These are phyloP conservation scores for Leccinum barrowsii DNA, from an alignment of 768 basidiomycete genomes.

Conservation along the genomic window DNA sequence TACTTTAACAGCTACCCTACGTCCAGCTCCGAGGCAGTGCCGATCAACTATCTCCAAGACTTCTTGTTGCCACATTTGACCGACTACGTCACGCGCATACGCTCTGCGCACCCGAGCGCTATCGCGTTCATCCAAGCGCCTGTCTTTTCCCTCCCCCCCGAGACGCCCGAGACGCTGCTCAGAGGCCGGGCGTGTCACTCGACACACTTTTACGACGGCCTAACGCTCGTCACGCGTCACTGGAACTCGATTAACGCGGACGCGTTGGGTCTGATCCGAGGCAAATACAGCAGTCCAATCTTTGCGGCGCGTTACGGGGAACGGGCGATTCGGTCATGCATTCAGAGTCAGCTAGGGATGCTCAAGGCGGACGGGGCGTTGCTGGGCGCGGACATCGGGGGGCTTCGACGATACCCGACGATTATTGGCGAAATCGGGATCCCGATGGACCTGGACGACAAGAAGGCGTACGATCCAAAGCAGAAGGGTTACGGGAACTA, in stretches of 20 bases:
- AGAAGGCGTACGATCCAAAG: conserved; percentile 66
- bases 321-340: conserved; percentile 68
- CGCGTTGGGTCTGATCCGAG: conserved; percentile 86
- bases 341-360: conserved; percentile 80
- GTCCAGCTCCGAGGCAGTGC: conserved; percentile 18
- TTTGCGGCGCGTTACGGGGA: conserved; percentile 84
- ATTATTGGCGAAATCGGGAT: conserved; percentile 95
- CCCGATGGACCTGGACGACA: conserved; percentile 91
- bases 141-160: conserved; percentile 80
- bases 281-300: conserved; percentile 65
- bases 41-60: conserved; percentile 68
- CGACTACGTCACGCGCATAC: conserved; percentile 53
- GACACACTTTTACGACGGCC: conserved; percentile 91
- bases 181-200: conserved; percentile 71
- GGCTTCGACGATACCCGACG: conserved; percentile 59
- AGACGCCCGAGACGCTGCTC: conserved; percentile 49
- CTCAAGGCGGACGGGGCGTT: conserved; percentile 71
- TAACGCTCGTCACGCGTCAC: conserved; percentile 88
- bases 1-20: conserved; percentile 64
- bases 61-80: conserved; percentile 77
- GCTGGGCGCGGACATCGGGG: conserved; percentile 37
- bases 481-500: conserved; percentile 66
- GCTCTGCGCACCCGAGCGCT: conserved; percentile 68
- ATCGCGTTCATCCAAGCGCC: conserved; percentile 92
- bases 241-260: conserved; percentile 97